Evolutionary conservation across 371 early-diverging fungal species (phyloP), one percentile per base, ranked within the genome.

Genomic region (Mortierella sp.): DNA sequence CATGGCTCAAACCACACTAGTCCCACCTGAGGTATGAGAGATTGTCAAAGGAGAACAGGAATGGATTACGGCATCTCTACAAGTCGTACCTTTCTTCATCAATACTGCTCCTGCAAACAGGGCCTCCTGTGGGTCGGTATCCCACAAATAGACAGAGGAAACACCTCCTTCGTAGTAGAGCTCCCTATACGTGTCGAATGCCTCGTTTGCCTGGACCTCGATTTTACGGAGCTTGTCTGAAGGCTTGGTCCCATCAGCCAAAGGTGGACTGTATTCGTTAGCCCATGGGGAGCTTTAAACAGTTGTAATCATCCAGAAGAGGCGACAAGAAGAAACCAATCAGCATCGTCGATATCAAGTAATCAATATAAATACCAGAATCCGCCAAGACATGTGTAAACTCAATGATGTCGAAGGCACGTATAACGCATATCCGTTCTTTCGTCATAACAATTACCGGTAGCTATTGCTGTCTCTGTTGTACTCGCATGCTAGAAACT

Each of bases 151-250:
- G 21, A 95, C 99, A 1, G 97, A 97, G 2, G 98, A 97, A 37
- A 97, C 91, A 46, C 99, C 98, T 64, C 98, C 98, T 73, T 95
- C 98, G 82, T 91, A 98, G 85, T 98, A 96, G 90, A 98, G 84
- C 74, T 98, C 97, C 29, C 96, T 89, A 83, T 98, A 98, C 47
- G 96, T 95, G 81, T 93, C 92, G 70, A 98, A 98, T 1, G 99
- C 98, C 30, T 96, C 97, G 84, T 98, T 98, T 55, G 97, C 97
- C 12, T 93, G 86, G 16, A 93, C 74, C 76, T 98, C 99, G 2
- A 98, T 88, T 75, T 93, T 94, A 30, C 98, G 90, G 71, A 96
- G 87, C 48, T 89, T 83, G 19, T 89, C 75, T 0, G 96, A 93
- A 14, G 99, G 98, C 29, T 88, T 63, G 43, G 87, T 88, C 18